Percentiles rank a stretch among this genome's conserved stretches.
phyloP scores from a whole-genome alignment of 2,329 filamentous ascomycete species.

The Aspergillus felis region DNA sequence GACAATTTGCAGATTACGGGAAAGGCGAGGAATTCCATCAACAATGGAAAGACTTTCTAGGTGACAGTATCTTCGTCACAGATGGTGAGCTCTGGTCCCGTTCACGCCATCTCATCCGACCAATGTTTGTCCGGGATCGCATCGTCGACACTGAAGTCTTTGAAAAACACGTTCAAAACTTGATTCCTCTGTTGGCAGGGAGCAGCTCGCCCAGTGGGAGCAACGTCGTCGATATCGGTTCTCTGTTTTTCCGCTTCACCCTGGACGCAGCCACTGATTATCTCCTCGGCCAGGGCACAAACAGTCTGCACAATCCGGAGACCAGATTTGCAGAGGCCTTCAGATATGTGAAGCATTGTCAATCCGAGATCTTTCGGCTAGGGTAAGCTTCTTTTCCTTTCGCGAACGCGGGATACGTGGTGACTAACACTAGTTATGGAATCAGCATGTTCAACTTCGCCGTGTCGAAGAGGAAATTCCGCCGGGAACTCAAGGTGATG shows the following conservation, averaged over 20 bases:
- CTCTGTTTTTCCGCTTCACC: slow-evolving; percentile 78
- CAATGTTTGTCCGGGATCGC: slow-evolving; percentile 82
- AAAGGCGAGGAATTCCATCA: slow-evolving; percentile 70
- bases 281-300: slow-evolving; percentile 71
- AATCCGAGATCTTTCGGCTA: slow-evolving; percentile 62
- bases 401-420: not conserved
- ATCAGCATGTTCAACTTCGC: slow-evolving; percentile 56
- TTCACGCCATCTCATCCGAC: slow-evolving; percentile 77
- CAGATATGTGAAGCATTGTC: slow-evolving; percentile 70
- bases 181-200: slow-evolving; percentile 65
- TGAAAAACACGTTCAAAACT: slow-evolving; percentile 70
- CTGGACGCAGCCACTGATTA: slow-evolving; percentile 85
- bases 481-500: slow-evolving; percentile 61
- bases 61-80: slow-evolving; percentile 79
- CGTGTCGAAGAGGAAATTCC: slow-evolving; percentile 63
- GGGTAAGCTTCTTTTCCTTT: slow-evolving; percentile 43
- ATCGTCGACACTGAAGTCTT: slow-evolving; percentile 80
- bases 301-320: slow-evolving; percentile 56
- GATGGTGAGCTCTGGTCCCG: slow-evolving; percentile 77
- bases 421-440: not conserved
- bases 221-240: slow-evolving; percentile 63
- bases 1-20: slow-evolving; percentile 80
- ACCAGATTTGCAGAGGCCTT: slow-evolving; percentile 79
- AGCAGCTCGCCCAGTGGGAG: slow-evolving; percentile 25
- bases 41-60: slow-evolving; percentile 75